Evolutionary conservation across 1,284 basidiomycete species (phyloP), one percentile per base, ranked within the genome.

Genomic region (Melampsora larici-populina): DNA sequence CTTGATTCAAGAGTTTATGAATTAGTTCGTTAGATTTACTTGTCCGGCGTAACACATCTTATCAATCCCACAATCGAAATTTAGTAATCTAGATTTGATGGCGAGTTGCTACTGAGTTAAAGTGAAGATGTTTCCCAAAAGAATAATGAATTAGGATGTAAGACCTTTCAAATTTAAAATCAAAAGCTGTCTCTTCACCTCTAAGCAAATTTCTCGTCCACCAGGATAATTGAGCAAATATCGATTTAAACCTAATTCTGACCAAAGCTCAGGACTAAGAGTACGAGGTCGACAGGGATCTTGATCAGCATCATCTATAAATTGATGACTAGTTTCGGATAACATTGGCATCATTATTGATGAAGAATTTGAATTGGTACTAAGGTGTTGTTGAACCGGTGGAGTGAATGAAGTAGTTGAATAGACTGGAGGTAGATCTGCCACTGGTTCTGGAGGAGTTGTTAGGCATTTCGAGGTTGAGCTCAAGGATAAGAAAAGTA

Each of bases 1-100:
- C 40, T 29, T 40, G 18, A 33, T 26, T 67, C 24, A 67, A 40
- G n/a, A n/a, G n/a, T n/a, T n/a, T n/a, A n/a, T n/a, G n/a, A n/a
- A n/a, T n/a, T 31, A 46, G 64, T 40, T 43, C 13, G 13, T 46
- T 67, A 17, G 36, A 43, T 64, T 67, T 43, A 75, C 72, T 31
- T 75, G 72, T 33, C 49, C 72, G 7, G 64, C 63, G 21, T 75
- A 75, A 26, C 72, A 75, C 18, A 66, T 43, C 40, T 67, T 66
- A 13, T 75, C 26, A 46, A 74, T 74, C n/a, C 71, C 71, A 66
- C 71, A 74, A 74, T 74, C 71, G 24, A 65, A 75, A 75, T 75
- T 75, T 9, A 58, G 43, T 2, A 75, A 31, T 29, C 29, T 40
- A 13, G 64, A 51, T 31, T 67, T 67, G 7, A 40, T 11, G 18